Conservation (phyloP, 192 early-diverging fungal genomes). For the Podila minutissima region DNA sequence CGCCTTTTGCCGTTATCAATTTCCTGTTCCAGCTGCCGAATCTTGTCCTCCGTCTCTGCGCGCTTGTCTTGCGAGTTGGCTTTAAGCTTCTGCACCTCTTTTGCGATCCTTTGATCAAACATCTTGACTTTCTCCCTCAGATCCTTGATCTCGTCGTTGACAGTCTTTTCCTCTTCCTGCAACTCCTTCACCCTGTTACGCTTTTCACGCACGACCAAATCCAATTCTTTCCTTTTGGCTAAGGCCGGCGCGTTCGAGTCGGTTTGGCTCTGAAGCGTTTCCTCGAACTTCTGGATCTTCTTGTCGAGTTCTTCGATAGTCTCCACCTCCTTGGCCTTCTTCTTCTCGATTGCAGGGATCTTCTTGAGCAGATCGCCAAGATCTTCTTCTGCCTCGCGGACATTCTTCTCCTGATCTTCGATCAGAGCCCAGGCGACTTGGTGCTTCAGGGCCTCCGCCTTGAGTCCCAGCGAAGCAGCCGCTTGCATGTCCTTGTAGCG, state of each 20-base stretch:
- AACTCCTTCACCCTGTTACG: conserved; percentile 51
- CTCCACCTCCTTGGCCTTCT: conserved; percentile 10
- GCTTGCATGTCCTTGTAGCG: conserved; percentile 74
- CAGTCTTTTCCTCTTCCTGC: conserved; percentile 54
- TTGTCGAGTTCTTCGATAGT: conserved; percentile 50
- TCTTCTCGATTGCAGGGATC: conserved; percentile 27
- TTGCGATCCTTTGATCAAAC: conserved; percentile 62
- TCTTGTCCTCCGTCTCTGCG: conserved; percentile 53
- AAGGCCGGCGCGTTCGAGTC: conserved; percentile 53
- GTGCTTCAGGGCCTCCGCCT: conserved; percentile 68
- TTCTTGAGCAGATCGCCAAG: neutral
- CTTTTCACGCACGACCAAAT: conserved; percentile 55
- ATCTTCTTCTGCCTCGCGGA: conserved; percentile 14
- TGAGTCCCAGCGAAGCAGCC: conserved; percentile 63
- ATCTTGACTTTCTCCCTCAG: conserved; percentile 45
- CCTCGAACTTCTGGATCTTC: conserved; percentile 46
- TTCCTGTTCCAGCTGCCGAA: conserved; percentile 48
- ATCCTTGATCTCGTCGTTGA: conserved; percentile 53
- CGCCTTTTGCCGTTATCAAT: conserved; percentile 42
- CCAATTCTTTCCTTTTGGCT: conserved; percentile 60
- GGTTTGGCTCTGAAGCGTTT: conserved; percentile 42
- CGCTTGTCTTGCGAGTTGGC: conserved; percentile 35
- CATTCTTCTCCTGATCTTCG: conserved; percentile 60
- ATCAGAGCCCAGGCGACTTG: conserved; percentile 84
- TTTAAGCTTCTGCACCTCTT: conserved; percentile 49